Base-by-base conservation (phyloP, 1,284 basidiomycete species). In the Gymnopus androsaceus region DNA sequence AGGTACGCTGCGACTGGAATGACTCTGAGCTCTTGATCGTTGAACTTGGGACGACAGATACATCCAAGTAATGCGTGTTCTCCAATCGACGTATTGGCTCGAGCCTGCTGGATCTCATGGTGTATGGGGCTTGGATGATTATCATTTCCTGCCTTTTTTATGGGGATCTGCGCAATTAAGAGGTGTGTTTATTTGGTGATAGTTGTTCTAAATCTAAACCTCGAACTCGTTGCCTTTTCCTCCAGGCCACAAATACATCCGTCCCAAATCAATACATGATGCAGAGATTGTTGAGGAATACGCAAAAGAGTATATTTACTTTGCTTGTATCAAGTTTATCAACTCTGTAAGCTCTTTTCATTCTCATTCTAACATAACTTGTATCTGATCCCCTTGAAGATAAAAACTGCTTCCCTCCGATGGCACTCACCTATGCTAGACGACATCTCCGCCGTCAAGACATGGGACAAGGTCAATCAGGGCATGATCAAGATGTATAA, bases 371-470 rank as follows among this genome's bases (percentile, higher is more conserved):
- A 37, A 15, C 37, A 34, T 37, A 34, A 6, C 2, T 37, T 19
- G 47, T 30, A 5, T 34, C n/a, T 47, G 17, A 2, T 31, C 4
- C 12, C 19, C 33, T 15, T 23, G 2, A 63, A 94, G 92, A 93
- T 97, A 66, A 98, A 99, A 72, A 95, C 95, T 0, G 95, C 95
- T 0, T 95, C 94, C 0, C 78, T 99, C 2, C 82, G 95, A 49
- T 99, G 96, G 97, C 97, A 99, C 74, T 98, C 94, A 0, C 97
- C 96, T 0, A 99, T 99, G 96, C 82, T 99, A 11, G 94, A 98
- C 68, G 96, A 98, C 69, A 99, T 99, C 59, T 96, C 94, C 0
- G 94, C 88, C 3, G 96, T 90, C 67, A 97, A 95, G 73, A 92
- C 93, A 1, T 98, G 95, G 95, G 87, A 91, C 67, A 98, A 98